Base-by-base conservation (phyloP, 768 basidiomycete species). In the Lanmaoa pseudosensibilis region DNA sequence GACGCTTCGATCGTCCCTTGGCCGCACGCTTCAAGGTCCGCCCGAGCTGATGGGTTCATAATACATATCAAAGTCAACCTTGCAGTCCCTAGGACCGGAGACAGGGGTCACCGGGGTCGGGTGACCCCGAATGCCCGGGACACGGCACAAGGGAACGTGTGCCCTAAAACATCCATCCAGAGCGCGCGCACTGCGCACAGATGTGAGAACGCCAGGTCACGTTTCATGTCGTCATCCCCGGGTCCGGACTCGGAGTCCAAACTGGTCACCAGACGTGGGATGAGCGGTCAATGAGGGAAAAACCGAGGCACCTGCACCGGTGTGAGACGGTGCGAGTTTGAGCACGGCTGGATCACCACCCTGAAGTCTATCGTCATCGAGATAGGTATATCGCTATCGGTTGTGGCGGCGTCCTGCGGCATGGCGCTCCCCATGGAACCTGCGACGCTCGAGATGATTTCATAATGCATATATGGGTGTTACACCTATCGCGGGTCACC, bases 331-430 rank as follows among this genome's bases (percentile, higher is more conserved):
- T 21, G 36, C 3, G 41, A 23, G 7, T 39, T 33, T 19, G 44
- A n/a, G 19, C 3, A 52, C 15, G 37, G 34, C 25, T 39, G 25
- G 50, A 30, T 23, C 9, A 45, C 21, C 41, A 51, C 60, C 64
- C 55, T 61, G 57, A 46, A 55, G 64, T 56, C 56, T 52, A 58
- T 65, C 43, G 50, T 36, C 13, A 52, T 49, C 21, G 52, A 52
- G 59, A 48, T 48, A 15, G 15, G 16, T 21, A 34, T 23, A 18
- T 48, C 48, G 11, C 7, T 27, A 56, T 52, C 32, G 41, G 48
- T 62, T 33, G 12, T 50, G 23, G 60, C 57, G 47, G 60, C 37
- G 50, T 47, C 15, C 64, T 52, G 59, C 63, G 59, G 64, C 59
- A 33, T 55, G 21, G 53, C 50, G 46, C 21, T 32, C 21, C 23